Evolutionary conservation across 495 filamentous ascomycete species (phyloP).

Genomic region (Penicillium canescens): DNA sequence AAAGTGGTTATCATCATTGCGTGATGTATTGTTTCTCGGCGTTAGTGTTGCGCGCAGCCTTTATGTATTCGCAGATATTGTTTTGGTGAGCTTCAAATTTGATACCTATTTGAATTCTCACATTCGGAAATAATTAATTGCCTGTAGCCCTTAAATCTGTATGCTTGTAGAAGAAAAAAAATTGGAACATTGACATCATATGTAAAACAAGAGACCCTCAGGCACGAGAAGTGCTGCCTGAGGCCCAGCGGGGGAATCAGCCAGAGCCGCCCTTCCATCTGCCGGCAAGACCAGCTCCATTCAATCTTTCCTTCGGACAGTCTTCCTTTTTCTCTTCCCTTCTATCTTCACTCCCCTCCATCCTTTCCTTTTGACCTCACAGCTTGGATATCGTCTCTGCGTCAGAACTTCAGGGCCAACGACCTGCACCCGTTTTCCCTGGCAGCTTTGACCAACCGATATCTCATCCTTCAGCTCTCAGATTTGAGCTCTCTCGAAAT

Average conservation of each 20-base stretch:
- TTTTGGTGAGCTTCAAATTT: too few relatives aligned
- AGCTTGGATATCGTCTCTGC: conserved; percentile 4
- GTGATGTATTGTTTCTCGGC: conserved; percentile 7
- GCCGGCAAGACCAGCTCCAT: conserved; percentile 27
- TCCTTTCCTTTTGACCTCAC: conserved; percentile 14
- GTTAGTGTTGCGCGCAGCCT: background rate
- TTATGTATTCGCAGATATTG: too few relatives aligned
- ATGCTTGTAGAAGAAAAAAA: background rate
- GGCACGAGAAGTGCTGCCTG: conserved; percentile 16
- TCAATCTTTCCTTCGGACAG: conserved; percentile 29
- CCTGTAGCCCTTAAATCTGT: too few relatives aligned
- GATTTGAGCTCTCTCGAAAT: conserved; percentile 14
- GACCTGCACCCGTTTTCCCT: conserved; percentile 54
- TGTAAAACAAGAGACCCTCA: background rate
- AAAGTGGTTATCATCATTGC: background rate
- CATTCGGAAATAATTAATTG: too few relatives aligned
- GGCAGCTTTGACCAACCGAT: conserved; percentile 29
- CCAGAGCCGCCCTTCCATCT: conserved; percentile 20
- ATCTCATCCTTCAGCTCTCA: conserved; percentile 23
- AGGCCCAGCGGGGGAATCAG: conserved; percentile 28
- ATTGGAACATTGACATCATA: background rate
- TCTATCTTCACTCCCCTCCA: conserved; percentile 15
- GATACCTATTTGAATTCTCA: too few relatives aligned
- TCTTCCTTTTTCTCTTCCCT: conserved; percentile 20
- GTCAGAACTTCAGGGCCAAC: conserved; percentile 34